Conservation (phyloP, 768 basidiomycete species). For the Podaxis sp. region DNA sequence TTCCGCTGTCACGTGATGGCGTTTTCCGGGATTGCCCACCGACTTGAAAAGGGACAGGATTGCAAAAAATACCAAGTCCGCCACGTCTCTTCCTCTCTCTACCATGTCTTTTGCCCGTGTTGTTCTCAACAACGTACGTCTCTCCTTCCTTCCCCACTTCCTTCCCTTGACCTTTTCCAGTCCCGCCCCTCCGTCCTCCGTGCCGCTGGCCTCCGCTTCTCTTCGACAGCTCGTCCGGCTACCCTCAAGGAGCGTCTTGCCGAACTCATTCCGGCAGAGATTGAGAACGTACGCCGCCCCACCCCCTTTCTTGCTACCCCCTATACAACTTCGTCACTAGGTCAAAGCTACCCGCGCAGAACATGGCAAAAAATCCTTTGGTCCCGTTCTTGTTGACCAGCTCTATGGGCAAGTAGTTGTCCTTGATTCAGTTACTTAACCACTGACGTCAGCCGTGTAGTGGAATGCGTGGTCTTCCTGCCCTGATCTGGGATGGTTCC, state of each 20-base stretch:
- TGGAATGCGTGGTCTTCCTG: conserved; percentile 87
- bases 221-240: conserved; percentile 65
- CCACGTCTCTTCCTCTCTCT: conserved; percentile 19
- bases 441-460: conserved; percentile 34
- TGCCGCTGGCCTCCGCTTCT: conserved; percentile 51
- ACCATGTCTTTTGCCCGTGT: conserved; percentile 44
- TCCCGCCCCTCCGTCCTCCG: conserved; percentile 50
- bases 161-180: conserved; percentile 29
- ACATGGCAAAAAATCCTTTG: conserved; percentile 92
- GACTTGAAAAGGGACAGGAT: not conserved
- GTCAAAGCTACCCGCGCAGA: conserved; percentile 80
- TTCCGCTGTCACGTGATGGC: conserved; percentile 22
- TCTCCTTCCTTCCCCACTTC: conserved; percentile 1
- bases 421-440: not conserved
- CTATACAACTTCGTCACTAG: conserved; percentile 33
- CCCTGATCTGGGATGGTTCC: conserved; percentile 97
- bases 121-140: conserved; percentile 38
- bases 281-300: conserved; percentile 55
- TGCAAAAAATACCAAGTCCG: conserved; percentile 1
- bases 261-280: conserved; percentile 89
- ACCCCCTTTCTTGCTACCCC: not conserved
- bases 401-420: conserved; percentile 68
- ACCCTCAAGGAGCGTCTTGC: conserved; percentile 91
- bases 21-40: conserved; percentile 13
- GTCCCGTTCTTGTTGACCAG: conserved; percentile 88